Evolutionary conservation across 129 eudicot genomes (phyloP).

Genomic region (Tagetes patula): DNA sequence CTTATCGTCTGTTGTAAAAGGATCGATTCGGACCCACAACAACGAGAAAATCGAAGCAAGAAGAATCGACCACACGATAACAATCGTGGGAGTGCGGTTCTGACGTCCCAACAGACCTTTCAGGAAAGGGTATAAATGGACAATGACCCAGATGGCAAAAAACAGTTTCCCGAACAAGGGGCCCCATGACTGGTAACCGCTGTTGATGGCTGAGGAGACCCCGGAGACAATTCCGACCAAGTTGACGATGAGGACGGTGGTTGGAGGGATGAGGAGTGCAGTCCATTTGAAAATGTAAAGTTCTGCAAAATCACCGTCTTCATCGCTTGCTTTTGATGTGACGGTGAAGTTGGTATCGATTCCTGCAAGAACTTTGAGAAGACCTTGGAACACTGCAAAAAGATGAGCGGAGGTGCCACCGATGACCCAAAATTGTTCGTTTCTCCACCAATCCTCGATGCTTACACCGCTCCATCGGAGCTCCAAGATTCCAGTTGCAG

Average conservation of each 20-base stretch:
- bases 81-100: constrained; percentile 59
- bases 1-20: constrained; percentile 43
- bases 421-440: constrained; percentile 77
- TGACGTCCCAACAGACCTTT: constrained; percentile 60
- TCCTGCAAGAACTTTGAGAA: constrained; percentile 63
- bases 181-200: constrained; percentile 70
- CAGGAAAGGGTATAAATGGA: constrained; percentile 68
- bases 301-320: constrained; percentile 66
- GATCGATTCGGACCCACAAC: constrained; percentile 64
- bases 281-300: constrained; percentile 77
- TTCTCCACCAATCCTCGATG: constrained; percentile 78
- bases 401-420: constrained; percentile 76
- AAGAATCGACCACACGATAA: constrained; percentile 73
- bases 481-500: constrained; percentile 62
- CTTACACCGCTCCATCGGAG: constrained; percentile 66
- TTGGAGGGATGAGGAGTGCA: constrained; percentile 65
- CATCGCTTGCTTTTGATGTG: constrained; percentile 57
- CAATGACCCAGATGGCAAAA: constrained; percentile 78
- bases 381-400: constrained; percentile 68
- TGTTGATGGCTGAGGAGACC: constrained; percentile 64
- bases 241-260: constrained; percentile 59
- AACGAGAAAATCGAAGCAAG: constrained; percentile 68
- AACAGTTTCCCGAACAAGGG: constrained; percentile 65
- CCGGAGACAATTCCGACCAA: constrained; percentile 62
- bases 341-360: constrained; percentile 64